These are phyloP conservation scores for Alternaria burnsii DNA, from an alignment of 2,329 filamentous ascomycete species.

Conservation along the genomic window DNA sequence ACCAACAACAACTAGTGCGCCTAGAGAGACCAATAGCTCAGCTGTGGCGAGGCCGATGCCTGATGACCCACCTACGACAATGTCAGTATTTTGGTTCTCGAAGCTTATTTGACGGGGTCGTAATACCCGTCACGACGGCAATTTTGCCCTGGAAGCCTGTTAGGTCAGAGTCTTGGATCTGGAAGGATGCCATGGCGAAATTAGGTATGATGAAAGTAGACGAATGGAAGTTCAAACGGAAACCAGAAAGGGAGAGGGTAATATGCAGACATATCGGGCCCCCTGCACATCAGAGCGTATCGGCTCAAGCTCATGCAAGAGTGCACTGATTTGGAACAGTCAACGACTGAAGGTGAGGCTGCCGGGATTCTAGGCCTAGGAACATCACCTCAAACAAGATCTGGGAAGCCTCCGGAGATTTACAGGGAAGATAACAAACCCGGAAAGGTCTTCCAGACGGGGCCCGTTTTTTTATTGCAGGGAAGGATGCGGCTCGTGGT, in stretches of 20 bases:
- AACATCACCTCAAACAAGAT: slow-evolving; percentile 11
- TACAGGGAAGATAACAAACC: slow-evolving; percentile 4
- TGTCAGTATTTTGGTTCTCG: not conserved
- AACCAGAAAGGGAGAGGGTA: slow-evolving; percentile 4
- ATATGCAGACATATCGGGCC: slow-evolving; percentile 10
- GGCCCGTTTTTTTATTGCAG: slow-evolving; percentile 11
- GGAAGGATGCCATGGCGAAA: slow-evolving; percentile 29
- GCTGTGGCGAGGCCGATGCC: slow-evolving; percentile 67
- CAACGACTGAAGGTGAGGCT: slow-evolving; percentile 3
- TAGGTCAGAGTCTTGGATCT: slow-evolving; percentile 32
- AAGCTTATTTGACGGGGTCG: not conserved
- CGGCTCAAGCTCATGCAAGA: not conserved
- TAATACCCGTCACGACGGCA: slow-evolving; percentile 30
- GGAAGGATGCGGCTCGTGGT: slow-evolving; percentile 3
- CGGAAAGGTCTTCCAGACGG: not conserved
- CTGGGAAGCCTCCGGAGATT: slow-evolving; percentile 4
- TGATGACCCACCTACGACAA: slow-evolving; percentile 60
- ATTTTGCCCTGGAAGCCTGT: slow-evolving; percentile 31
- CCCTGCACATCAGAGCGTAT: not conserved
- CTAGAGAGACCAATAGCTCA: slow-evolving; percentile 60
- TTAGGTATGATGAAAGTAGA: slow-evolving; percentile 2
- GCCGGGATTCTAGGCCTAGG: slow-evolving; percentile 1
- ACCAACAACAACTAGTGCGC: slow-evolving; percentile 64
- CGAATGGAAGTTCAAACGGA: not conserved
- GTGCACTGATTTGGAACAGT: slow-evolving; percentile 1